Evolutionary conservation across 1,284 basidiomycete genomes (phyloP).

Genomic region (Cryptococcus sp.): DNA sequence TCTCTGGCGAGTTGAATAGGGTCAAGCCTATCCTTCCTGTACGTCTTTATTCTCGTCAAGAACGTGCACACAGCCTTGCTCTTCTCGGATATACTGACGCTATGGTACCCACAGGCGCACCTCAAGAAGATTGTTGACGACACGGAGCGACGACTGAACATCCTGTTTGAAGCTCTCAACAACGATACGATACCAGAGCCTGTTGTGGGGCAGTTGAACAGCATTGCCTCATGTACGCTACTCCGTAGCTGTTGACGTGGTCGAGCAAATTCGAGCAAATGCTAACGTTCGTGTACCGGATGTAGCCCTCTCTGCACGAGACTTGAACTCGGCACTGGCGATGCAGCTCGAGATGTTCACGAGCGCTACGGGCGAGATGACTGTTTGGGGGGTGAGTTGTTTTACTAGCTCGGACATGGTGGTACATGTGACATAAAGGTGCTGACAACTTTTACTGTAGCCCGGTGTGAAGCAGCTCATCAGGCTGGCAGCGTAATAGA

Average conservation of each 20-base stretch:
- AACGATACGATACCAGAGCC: constrained; percentile 76
- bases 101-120: constrained; percentile 57
- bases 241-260: constrained; percentile 3
- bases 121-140: constrained; percentile 85
- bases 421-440: not conserved
- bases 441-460: constrained; percentile 15
- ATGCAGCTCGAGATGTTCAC: constrained; percentile 79
- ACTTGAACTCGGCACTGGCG: constrained; percentile 65
- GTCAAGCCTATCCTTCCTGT: constrained; percentile 67
- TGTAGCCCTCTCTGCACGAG: constrained; percentile 68
- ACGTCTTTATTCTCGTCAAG: constrained; percentile 35
- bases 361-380: constrained; percentile 73
- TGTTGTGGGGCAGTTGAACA: constrained; percentile 65
- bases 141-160: constrained; percentile 79
- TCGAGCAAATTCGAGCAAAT: no score
- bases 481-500: constrained; percentile 27
- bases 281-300: not conserved
- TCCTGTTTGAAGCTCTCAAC: constrained; percentile 86
- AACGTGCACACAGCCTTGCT: no score
- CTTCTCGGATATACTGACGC: not conserved
- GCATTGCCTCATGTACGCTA: constrained; percentile 63
- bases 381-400: constrained; percentile 65
- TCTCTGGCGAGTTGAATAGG: constrained; percentile 61
- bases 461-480: constrained; percentile 74
- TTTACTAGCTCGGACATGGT: not conserved